Percentiles rank a stretch among this genome's conserved stretches.
Evolutionary conservation across 768 basidiomycete species (phyloP).

Genomic region (Asterophora parasitica): DNA sequence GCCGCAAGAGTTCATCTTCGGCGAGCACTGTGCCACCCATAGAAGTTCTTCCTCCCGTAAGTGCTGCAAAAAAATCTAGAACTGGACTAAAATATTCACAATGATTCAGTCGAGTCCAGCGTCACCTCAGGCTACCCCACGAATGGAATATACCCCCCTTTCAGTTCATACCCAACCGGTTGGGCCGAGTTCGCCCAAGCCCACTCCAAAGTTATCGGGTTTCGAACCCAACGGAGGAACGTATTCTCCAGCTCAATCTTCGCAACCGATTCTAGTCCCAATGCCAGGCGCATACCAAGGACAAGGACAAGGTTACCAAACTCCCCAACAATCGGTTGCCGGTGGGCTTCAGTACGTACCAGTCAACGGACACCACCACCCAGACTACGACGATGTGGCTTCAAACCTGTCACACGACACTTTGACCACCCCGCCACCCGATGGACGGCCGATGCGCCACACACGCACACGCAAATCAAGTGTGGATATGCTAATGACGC

Average conservation of each 20-base stretch:
- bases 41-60: constrained; percentile 34
- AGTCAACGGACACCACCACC: constrained; percentile 3
- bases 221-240: neutral
- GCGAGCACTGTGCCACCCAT: constrained; percentile 27
- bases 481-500: neutral
- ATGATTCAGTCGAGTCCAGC: constrained; percentile 10
- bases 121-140: constrained; percentile 3
- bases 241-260: constrained; percentile 1
- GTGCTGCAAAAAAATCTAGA: constrained; percentile 4
- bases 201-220: constrained; percentile 1
- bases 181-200: neutral
- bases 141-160: neutral
- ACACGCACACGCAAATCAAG: neutral
- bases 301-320: neutral
- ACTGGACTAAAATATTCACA: neutral
- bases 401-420: constrained; percentile 12
- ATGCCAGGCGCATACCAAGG: constrained; percentile 14
- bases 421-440: constrained; percentile 8
- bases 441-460: neutral
- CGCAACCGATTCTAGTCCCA: constrained; percentile 6
- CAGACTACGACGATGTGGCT: constrained; percentile 13
- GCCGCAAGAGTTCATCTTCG: constrained; percentile 16
- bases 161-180: neutral
- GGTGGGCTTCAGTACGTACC: constrained; percentile 6
- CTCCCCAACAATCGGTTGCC: constrained; percentile 1